Conservation (phyloP, 208 protist species). For the Kentomonas sorsogonicus region DNA sequence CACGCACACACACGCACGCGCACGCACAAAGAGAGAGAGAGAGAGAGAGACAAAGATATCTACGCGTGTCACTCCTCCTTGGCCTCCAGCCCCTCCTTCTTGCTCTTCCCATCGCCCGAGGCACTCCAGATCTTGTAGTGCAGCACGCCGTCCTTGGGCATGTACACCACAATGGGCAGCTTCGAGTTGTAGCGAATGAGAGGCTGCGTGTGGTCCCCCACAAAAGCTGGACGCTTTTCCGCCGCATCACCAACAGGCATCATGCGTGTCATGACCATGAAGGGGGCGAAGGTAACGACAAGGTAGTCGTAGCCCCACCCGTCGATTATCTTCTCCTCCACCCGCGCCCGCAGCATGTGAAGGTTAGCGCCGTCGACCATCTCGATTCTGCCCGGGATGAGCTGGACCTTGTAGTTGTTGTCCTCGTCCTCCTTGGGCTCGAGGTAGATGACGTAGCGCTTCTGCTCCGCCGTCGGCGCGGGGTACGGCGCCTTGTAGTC, state of each 20-base stretch:
- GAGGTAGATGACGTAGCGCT: slow-evolving; percentile 67
- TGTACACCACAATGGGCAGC: slow-evolving; percentile 51
- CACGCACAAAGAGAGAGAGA: neutral
- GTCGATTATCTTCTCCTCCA: slow-evolving; percentile 47
- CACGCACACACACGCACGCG: slow-evolving; percentile 7
- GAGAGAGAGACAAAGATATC: slow-evolving; percentile 6
- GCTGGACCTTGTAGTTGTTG: slow-evolving; percentile 53
- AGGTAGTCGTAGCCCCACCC: slow-evolving; percentile 66
- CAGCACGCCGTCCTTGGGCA: slow-evolving; percentile 37
- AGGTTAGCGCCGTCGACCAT: slow-evolving; percentile 41
- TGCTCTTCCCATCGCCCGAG: slow-evolving; percentile 17
- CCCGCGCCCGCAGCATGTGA: slow-evolving; percentile 29
- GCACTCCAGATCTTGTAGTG: slow-evolving; percentile 42
- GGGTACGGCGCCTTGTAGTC: slow-evolving; percentile 69
- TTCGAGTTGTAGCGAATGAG: slow-evolving; percentile 53
- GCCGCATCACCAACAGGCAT: slow-evolving; percentile 24
- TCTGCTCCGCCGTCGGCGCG: slow-evolving; percentile 39
- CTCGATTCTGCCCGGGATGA: slow-evolving; percentile 51
- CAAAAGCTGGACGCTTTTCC: slow-evolving; percentile 24
- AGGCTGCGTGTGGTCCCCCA: slow-evolving; percentile 11
- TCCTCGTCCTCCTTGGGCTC: slow-evolving; percentile 34
- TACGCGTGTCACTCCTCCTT: slow-evolving; percentile 16
- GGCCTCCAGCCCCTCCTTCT: slow-evolving; percentile 10
- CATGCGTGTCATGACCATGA: slow-evolving; percentile 28
- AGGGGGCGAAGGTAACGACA: slow-evolving; percentile 25